Percentiles rank a stretch among this genome's conserved stretches.
phyloP scores from a whole-genome alignment of 1,284 basidiomycete species.

The Malassezia vespertilionis region DNA sequence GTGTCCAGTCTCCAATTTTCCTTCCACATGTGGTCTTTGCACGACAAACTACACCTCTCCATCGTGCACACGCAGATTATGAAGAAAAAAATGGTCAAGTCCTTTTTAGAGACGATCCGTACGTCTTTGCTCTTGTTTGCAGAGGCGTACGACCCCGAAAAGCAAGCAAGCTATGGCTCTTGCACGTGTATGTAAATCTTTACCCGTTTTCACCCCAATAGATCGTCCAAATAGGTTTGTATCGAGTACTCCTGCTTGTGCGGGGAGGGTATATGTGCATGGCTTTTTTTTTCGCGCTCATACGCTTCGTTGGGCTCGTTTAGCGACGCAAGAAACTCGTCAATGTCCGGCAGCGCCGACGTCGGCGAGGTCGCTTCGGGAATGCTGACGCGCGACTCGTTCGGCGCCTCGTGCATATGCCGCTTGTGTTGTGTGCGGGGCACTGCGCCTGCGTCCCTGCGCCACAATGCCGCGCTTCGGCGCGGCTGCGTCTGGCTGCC shows the following conservation, averaged over 20 bases:
- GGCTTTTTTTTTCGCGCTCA: background rate
- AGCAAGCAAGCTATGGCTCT: background rate
- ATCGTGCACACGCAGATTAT: slow-evolving; percentile 6
- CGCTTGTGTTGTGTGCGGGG: no score
- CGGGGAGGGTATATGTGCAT: background rate
- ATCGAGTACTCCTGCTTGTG: background rate
- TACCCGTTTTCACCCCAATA: background rate
- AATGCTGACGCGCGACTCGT: no score
- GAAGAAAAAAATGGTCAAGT: background rate
- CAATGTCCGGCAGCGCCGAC: slow-evolving; percentile 13
- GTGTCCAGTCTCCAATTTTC: slow-evolving; percentile 11
- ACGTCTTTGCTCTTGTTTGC: slow-evolving; percentile 6
- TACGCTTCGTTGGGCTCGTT: background rate
- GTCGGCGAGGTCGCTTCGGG: no score
- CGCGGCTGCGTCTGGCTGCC: no score
- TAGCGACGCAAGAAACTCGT: slow-evolving; percentile 10
- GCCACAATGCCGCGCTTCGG: no score
- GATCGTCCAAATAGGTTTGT: slow-evolving; percentile 7
- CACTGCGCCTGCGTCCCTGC: no score
- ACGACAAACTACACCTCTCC: slow-evolving; percentile 6
- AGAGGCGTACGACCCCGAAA: slow-evolving; percentile 8
- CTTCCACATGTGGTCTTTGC: slow-evolving; percentile 12
- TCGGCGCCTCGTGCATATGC: no score
- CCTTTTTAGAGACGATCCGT: slow-evolving; percentile 12
- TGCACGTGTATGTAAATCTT: background rate